A percentile compares a stretch with the other conserved stretches of the same genome.
These are phyloP conservation scores for Epichloe scottii DNA, from an alignment of 2,329 filamentous ascomycete genomes.

Conservation along the genomic window DNA sequence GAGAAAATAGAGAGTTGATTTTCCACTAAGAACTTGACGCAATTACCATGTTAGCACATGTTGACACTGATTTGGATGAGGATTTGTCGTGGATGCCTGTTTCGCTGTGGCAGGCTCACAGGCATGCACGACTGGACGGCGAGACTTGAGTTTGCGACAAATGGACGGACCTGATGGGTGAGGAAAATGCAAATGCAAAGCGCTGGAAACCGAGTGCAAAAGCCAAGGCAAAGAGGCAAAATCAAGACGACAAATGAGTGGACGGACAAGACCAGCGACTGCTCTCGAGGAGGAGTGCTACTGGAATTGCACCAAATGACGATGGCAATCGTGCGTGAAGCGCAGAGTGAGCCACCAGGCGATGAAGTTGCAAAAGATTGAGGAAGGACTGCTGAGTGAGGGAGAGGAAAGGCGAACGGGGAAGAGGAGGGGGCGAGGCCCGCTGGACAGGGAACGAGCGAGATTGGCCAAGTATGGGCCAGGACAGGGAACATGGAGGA, in stretches of 20 bases:
- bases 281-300: slow-evolving; percentile 34
- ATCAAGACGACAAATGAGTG: slow-evolving; percentile 34
- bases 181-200: slow-evolving; percentile 7
- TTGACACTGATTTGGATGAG: not conserved
- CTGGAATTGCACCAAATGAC: slow-evolving; percentile 42
- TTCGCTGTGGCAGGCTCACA: not conserved
- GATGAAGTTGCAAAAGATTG: slow-evolving; percentile 5
- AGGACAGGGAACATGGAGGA: not conserved
- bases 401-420: slow-evolving; percentile 8
- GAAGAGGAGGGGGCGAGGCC: slow-evolving; percentile 4
- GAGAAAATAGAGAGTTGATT: not conserved
- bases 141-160: not conserved
- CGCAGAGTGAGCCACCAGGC: slow-evolving; percentile 3
- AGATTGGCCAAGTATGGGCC: slow-evolving; percentile 3
- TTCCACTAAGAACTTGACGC: not conserved
- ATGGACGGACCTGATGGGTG: slow-evolving; percentile 1
- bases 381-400: slow-evolving; percentile 5
- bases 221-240: slow-evolving; percentile 16
- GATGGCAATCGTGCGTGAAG: slow-evolving; percentile 5
- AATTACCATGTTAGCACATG: not conserved
- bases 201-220: slow-evolving; percentile 5
- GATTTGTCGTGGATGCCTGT: not conserved
- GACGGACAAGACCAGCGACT: slow-evolving; percentile 49
- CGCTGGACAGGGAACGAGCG: slow-evolving; percentile 6
- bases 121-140: not conserved